Conservation (phyloP, 257 asterid genomes). For the Nicotiana knightiana region DNA sequence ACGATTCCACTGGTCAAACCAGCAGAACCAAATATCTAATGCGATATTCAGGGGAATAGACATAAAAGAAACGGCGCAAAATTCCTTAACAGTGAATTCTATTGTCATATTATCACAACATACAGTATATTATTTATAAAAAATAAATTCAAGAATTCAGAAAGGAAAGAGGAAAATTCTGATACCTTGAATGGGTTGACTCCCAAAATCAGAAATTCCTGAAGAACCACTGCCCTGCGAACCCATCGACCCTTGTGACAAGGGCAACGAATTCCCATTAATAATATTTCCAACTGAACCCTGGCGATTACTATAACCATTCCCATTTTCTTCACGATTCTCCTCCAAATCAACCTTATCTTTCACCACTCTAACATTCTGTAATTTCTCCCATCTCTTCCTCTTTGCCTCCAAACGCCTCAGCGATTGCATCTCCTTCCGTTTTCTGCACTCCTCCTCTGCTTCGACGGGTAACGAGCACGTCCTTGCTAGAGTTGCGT, state of each 20-base stretch:
- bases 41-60: neutral
- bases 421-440: conserved; percentile 58
- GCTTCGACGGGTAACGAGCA: conserved; percentile 52
- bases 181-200: conserved; percentile 46
- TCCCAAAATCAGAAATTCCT: conserved; percentile 42
- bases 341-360: conserved; percentile 27
- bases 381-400: conserved; percentile 62
- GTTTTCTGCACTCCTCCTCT: conserved; percentile 54
- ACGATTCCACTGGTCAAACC: neutral
- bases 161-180: neutral
- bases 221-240: conserved; percentile 52
- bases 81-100: neutral
- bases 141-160: neutral
- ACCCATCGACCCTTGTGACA: conserved; percentile 40
- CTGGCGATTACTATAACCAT: neutral
- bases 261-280: conserved; percentile 25
- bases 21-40: neutral
- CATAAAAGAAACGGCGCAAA: neutral
- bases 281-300: neutral
- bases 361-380: conserved; percentile 33
- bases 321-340: conserved; percentile 21
- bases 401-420: conserved; percentile 70
- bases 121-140: neutral
- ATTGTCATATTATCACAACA: neutral
- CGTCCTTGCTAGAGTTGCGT: conserved; percentile 51